Base-by-base conservation (phyloP, 2,329 filamentous ascomycete genomes). In the Seiridium unicorne region DNA sequence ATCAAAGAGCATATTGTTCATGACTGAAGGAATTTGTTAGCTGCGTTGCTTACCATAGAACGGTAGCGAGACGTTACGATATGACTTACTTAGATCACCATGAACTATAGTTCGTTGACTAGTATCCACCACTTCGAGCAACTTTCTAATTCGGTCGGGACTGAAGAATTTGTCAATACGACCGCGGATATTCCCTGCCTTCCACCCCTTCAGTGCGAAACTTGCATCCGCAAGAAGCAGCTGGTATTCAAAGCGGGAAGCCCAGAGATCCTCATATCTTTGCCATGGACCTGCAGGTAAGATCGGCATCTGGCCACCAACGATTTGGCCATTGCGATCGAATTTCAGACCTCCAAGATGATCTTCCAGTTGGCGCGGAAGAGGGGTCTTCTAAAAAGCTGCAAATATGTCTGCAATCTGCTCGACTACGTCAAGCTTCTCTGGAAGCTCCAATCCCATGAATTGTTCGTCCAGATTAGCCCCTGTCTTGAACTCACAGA, bases 1-100 rank as follows among this genome's bases (percentile, higher is more conserved):
- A 34, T 73, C 66, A 47, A 54, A 70, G 3, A 71, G 63, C 4
- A 71, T 57, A 44, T 73, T 72, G 49, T 69, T 68, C 57, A 55
- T 68, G 1, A 66, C 69, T 59, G 36, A 36, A 10, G 3, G n/a
- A 10, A 34, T 32, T 42, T 42, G 38, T 8, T 42, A 13, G 13
- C 7, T 13, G 7, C 38, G 38, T 1, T 42, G 38, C 7, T 8
- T 48, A n/a, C 46, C 8, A 7, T n/a, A 6, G 46, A 11, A 18
- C 6, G n/a, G 5, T n/a, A 18, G 10, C 35, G 36, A n/a, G 54
- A 26, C 2, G 18, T 32, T 32, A 18, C 11, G 11, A 26, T 49
- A 6, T 11, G 18, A 61, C 67, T 58, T 58, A 72, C 70, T 72
- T 1, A 70, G 59, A 55, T 72, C 69, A 6, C 65, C 66, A 11